A percentile compares a stretch with the other conserved stretches of the same genome.
These are phyloP conservation scores for Chaetothyriales sp. DNA, from an alignment of 2,329 filamentous ascomycete genomes.

Conservation along the genomic window DNA sequence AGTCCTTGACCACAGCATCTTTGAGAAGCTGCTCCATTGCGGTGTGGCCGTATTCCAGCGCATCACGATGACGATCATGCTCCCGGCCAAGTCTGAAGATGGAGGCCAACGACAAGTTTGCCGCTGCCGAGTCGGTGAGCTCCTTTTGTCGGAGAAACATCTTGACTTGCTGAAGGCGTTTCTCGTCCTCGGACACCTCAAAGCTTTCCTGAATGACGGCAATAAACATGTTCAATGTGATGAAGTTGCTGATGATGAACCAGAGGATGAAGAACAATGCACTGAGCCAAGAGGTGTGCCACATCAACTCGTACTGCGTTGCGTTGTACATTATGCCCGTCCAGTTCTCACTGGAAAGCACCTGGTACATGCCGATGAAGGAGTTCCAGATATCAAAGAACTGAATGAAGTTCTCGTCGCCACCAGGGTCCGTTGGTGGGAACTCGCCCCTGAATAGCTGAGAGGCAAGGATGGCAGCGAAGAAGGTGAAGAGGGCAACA, in stretches of 20 bases:
- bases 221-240: slow-evolving; percentile 99
- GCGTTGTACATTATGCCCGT: slow-evolving; percentile 72
- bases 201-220: slow-evolving; percentile 99
- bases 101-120: slow-evolving; percentile 61
- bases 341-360: slow-evolving; percentile 94
- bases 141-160: slow-evolving; percentile 88
- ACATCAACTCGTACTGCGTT: slow-evolving; percentile 49
- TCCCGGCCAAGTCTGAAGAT: slow-evolving; percentile 51
- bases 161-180: slow-evolving; percentile 88
- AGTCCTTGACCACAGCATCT: slow-evolving; percentile 86
- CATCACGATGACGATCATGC: slow-evolving; percentile 54
- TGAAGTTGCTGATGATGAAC: slow-evolving; percentile 92
- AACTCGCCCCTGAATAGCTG: slow-evolving; percentile 87
- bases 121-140: slow-evolving; percentile 45
- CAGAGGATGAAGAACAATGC: slow-evolving; percentile 82
- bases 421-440: slow-evolving; percentile 45
- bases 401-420: slow-evolving; percentile 51
- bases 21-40: slow-evolving; percentile 94
- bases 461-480: slow-evolving; percentile 81
- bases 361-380: slow-evolving; percentile 94
- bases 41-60: slow-evolving; percentile 78
- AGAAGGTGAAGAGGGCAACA: slow-evolving; percentile 86
- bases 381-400: slow-evolving; percentile 90
- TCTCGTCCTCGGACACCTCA: slow-evolving; percentile 95
- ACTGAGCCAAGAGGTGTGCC: slow-evolving; percentile 77